These are phyloP conservation scores for Myriangium duriaei DNA, from an alignment of 2,329 filamentous ascomycete species.

Conservation along the genomic window DNA sequence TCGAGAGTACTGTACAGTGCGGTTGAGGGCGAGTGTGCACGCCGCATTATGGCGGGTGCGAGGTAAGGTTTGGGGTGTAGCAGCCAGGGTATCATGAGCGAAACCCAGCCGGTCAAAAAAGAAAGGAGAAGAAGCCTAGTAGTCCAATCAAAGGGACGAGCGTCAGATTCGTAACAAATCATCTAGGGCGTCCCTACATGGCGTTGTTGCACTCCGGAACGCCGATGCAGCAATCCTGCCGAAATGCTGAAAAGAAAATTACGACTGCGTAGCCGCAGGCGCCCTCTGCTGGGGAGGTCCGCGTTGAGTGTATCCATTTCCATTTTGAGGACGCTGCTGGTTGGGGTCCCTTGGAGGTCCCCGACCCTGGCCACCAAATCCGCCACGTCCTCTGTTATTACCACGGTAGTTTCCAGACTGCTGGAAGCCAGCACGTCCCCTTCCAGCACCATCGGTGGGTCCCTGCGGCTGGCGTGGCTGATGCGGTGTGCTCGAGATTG, in stretches of 20 bases:
- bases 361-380: slow-evolving; percentile 20
- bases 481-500: slow-evolving; percentile 45
- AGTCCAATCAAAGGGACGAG: slow-evolving; percentile 3
- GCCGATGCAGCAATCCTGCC: slow-evolving; percentile 15
- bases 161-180: slow-evolving; percentile 8
- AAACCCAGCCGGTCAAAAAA: slow-evolving; percentile 1
- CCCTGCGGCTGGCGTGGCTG: slow-evolving; percentile 19
- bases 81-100: slow-evolving; percentile 6
- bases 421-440: slow-evolving; percentile 20
- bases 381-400: slow-evolving; percentile 20
- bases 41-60: too few species aligned
- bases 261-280: slow-evolving; percentile 16
- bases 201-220: slow-evolving; percentile 14
- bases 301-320: slow-evolving; percentile 17
- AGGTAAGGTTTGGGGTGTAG: neutral
- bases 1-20: slow-evolving; percentile 8
- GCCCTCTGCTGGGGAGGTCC: slow-evolving; percentile 18
- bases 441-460: slow-evolving; percentile 22
- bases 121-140: neutral
- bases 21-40: neutral
- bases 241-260: neutral
- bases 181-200: slow-evolving; percentile 5
- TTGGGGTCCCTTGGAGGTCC: slow-evolving; percentile 20
- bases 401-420: slow-evolving; percentile 22
- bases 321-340: slow-evolving; percentile 17